Base-by-base conservation (phyloP, 768 basidiomycete species). In the Serendipita sp. region DNA sequence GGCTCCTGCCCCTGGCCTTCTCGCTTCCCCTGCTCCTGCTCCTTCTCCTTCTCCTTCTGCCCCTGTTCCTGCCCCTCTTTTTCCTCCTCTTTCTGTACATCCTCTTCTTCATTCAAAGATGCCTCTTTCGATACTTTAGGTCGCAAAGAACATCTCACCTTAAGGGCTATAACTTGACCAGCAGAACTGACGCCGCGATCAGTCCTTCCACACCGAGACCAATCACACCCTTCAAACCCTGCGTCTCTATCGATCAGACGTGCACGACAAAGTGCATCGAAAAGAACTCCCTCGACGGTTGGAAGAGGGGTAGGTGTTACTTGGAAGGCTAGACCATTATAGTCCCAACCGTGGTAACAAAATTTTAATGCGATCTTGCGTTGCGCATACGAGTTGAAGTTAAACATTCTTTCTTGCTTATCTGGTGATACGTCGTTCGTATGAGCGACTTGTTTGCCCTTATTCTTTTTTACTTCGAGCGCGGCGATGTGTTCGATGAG, bases 291-390 rank as follows among this genome's bases (percentile, higher is more conserved):
- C 72, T 99, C 96, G 5, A 99, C 96, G 0, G 95, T 95, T 3
- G 91, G 90, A 6, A 93, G 73, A 4, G 87, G 83, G 1, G 86
- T 87, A 4, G 79, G 78, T 33, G 77, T 79, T 43, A 76, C 71
- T 72, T 98, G 96, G 70, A 82, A 84, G 0, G 93, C 91, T 46
- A 99, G 80, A 11, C 95, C 96, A 64, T 86, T 84, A 71, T 95
- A 97, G 31, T 89, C 87, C 83, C 85, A 88, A 13, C 95, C 95
- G 48, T 90, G 83, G 70, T 97, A 99, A 71, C 84, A 87, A 71
- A 98, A 91, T 70, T 90, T 87, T 63, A 99, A 77, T 0, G 96
- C 96, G 66, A 99, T 91, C 75, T 97, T 97, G 62, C 89, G 86
- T 43, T 79, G 78, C 4, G 89, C 81, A 70, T 91, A 80, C 3